A percentile compares a stretch with the other conserved stretches of the same genome.
These are phyloP conservation scores for Trypanosoma scelopori DNA, from an alignment of 208 protist genomes.

Conservation along the genomic window DNA sequence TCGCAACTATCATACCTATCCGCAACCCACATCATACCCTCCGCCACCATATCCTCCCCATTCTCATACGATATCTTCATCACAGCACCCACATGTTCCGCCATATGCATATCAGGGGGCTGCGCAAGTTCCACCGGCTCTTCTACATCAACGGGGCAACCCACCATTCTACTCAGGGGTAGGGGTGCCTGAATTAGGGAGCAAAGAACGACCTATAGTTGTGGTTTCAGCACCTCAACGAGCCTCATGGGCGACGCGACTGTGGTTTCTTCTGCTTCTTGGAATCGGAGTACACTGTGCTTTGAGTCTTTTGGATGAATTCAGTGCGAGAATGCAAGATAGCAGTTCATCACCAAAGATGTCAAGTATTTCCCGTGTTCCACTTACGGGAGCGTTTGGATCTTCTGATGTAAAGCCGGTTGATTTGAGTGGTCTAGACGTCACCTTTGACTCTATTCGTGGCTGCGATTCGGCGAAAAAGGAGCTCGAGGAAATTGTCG, in stretches of 20 bases:
- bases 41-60: conserved; percentile 24
- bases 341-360: conserved; percentile 32
- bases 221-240: conserved; percentile 72
- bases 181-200: conserved; percentile 54
- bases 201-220: conserved; percentile 73
- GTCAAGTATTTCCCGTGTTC: conserved; percentile 22
- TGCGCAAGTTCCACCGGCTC: conserved; percentile 6
- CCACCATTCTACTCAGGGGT: conserved; percentile 10
- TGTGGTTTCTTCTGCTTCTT: conserved; percentile 73
- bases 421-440: conserved; percentile 72
- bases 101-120: conserved; percentile 20
- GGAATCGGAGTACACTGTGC: conserved; percentile 70
- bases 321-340: conserved; percentile 36
- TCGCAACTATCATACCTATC: conserved; percentile 22
- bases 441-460: conserved; percentile 85
- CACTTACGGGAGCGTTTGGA: conserved; percentile 46
- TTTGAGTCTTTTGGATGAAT: conserved; percentile 55
- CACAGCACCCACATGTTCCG: conserved; percentile 4
- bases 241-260: conserved; percentile 55
- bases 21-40: conserved; percentile 20
- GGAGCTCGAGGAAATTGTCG: conserved; percentile 90
- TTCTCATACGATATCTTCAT: not conserved
- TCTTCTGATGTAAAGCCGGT: conserved; percentile 68
- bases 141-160: conserved; percentile 5
- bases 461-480: conserved; percentile 93